phyloP scores from a whole-genome alignment of 2,329 filamentous ascomycete species.

The Penicillium brasilianum region DNA sequence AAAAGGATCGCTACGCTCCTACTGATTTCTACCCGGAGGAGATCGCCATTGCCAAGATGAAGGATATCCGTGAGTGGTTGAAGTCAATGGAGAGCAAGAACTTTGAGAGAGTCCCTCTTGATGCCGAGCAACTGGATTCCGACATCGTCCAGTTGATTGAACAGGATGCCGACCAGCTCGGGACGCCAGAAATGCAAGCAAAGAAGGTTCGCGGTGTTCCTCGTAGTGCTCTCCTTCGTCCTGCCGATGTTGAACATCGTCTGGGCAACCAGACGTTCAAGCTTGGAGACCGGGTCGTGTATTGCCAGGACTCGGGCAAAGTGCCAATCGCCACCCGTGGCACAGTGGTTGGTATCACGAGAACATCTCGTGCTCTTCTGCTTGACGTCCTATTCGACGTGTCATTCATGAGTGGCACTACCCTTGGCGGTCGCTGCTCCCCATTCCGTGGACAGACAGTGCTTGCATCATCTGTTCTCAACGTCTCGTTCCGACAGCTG shows the following conservation, averaged over 20 bases:
- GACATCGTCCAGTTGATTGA: constrained; percentile 84
- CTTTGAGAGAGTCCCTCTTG: constrained; percentile 93
- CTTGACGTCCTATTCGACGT: constrained; percentile 93
- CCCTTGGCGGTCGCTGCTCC: constrained; percentile 84
- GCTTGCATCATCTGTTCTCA: constrained; percentile 83
- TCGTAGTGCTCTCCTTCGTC: constrained; percentile 84
- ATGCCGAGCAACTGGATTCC: constrained; percentile 94
- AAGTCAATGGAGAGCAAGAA: constrained; percentile 89
- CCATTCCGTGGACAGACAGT: constrained; percentile 95
- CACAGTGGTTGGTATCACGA: constrained; percentile 92
- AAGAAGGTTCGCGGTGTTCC: constrained; percentile 82
- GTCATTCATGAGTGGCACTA: constrained; percentile 96
- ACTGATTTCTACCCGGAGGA: constrained; percentile 82
- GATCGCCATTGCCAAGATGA: constrained; percentile 77
- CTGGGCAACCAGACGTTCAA: constrained; percentile 81
- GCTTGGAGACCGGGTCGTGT: constrained; percentile 90
- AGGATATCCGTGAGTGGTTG: constrained; percentile 92
- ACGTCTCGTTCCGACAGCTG: constrained; percentile 81
- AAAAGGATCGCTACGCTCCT: constrained; percentile 81
- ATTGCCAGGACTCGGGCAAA: constrained; percentile 89
- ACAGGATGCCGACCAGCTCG: constrained; percentile 69
- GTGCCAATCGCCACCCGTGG: constrained; percentile 91
- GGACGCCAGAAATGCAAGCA: constrained; percentile 60
- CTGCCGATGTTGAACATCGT: constrained; percentile 92
- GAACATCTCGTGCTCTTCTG: constrained; percentile 79